phyloP scores from a whole-genome alignment of 1,139 yeast genomes.

The Pichia sp. region DNA sequence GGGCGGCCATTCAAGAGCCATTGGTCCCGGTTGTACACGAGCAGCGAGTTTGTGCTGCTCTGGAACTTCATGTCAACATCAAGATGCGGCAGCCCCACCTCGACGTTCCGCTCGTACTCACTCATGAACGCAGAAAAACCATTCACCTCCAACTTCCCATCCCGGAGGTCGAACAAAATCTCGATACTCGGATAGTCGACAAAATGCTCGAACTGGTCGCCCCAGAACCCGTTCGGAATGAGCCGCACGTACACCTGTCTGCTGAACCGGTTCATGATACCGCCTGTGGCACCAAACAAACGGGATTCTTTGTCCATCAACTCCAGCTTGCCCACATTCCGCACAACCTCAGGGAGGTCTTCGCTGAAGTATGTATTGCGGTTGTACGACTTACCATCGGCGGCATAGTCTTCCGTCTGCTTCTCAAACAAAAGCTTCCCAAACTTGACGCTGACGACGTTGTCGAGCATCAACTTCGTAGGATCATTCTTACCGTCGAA shows the following conservation, averaged over 20 bases:
- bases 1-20: conserved; percentile 18
- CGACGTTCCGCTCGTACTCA: conserved; percentile 27
- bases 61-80: conserved; percentile 28
- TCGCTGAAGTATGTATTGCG: conserved; percentile 35
- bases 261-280: conserved; percentile 38
- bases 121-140: conserved; percentile 24
- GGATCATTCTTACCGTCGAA: conserved; percentile 3
- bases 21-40: conserved; percentile 22
- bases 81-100: conserved; percentile 24
- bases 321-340: conserved; percentile 38
- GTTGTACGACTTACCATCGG: neutral
- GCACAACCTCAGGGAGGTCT: conserved; percentile 40
- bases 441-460: conserved; percentile 27
- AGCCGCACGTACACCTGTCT: conserved; percentile 43
- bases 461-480: conserved; percentile 16
- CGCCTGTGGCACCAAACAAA: conserved; percentile 31
- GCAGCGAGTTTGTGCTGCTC: conserved; percentile 27
- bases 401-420: neutral
- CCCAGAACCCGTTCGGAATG: conserved; percentile 41
- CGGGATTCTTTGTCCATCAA: conserved; percentile 28
- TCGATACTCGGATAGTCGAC: conserved; percentile 47
- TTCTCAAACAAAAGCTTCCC: conserved; percentile 26
- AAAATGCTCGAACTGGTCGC: conserved; percentile 21
- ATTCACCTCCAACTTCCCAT: conserved; percentile 29
- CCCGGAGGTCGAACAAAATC: conserved; percentile 43